These are phyloP conservation scores for Candida rishiriensis DNA, from an alignment of 805 yeast genomes.

Conservation along the genomic window DNA sequence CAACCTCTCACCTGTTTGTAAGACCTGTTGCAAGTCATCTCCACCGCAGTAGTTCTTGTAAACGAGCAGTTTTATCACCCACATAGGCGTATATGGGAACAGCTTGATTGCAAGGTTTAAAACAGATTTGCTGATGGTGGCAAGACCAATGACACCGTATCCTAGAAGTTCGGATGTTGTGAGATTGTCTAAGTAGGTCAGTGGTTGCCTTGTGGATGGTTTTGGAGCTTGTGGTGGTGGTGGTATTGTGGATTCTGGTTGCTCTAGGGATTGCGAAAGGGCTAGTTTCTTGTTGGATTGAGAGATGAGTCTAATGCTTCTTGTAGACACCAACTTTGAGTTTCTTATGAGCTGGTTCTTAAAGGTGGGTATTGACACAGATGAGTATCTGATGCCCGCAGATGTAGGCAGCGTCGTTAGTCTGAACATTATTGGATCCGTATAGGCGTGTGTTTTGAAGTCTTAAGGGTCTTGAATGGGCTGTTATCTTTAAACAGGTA, in stretches of 20 bases:
- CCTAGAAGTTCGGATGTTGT: constrained; percentile 55
- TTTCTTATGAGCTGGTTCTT: too few relatives aligned
- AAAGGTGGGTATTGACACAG: too few relatives aligned
- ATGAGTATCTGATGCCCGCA: too few relatives aligned
- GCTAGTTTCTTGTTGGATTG: constrained; percentile 6
- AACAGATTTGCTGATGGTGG: constrained; percentile 60
- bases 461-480: too few relatives aligned
- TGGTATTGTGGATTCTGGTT: constrained; percentile 1
- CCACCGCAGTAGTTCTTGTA: constrained; percentile 92
- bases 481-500: too few relatives aligned
- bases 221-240: neutral
- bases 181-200: constrained; percentile 46
- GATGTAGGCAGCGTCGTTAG: too few relatives aligned
- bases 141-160: constrained; percentile 62
- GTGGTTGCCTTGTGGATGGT: neutral
- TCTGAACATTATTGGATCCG: too few relatives aligned
- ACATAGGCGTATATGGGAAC: constrained; percentile 74
- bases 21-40: constrained; percentile 65
- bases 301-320: constrained; percentile 4
- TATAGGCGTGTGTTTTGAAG: too few relatives aligned
- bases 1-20: constrained; percentile 63
- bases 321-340: too few relatives aligned
- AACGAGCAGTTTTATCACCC: constrained; percentile 64
- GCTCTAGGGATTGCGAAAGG: neutral
- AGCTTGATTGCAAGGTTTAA: constrained; percentile 56